Evolutionary conservation across 1,139 yeast genomes (phyloP), one percentile per base, ranked within the genome.

Genomic region (Taphrina pruni): DNA sequence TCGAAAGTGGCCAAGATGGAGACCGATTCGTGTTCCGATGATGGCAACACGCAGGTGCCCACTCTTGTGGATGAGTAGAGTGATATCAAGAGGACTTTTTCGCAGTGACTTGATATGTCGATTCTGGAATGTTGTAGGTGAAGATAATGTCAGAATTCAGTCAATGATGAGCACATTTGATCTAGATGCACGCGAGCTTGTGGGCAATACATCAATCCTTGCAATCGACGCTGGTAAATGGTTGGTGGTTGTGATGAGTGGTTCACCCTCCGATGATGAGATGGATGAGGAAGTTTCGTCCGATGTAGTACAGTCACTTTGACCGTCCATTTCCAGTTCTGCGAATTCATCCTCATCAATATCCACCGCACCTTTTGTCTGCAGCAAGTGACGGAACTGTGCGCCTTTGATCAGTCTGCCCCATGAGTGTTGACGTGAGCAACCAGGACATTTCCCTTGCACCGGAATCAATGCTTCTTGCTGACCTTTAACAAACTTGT

Each of bases 361-460:
- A 4, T 58, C 62, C 17, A 58, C 62, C 8, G 38, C 43, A 17
- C 62, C 62, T 45, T 21, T 46, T 11, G 62, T 58, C 41, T n/a
- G 21, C 41, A 58, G 43, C 26, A 45, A 45, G 62, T 43, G 55
- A 38, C 69, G 69, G 32, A 58, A 57, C 32, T 57, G 58, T 7
- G 62, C 60, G 8, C 66, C 69, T 43, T 57, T 55, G 43, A 66
- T 52, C 17, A 66, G 55, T 7, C 39, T n/a, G 7, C 60, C 54
- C 69, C 69, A 66, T 6, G 6, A n/a, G 39, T 57, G 60, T n/a
- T 12, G 9, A 1, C 38, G 9, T 6, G 45, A 21, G 41, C 69
- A 66, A 6, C 39, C 36, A 9, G 69, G 69, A 52, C 69, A 66
- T 6, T 35, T 14, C 2, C 69, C 69, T 11, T 45, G 60, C 12